Percentiles rank a stretch among this genome's conserved stretches.
phyloP scores from a whole-genome alignment of 2,329 filamentous ascomycete species.

The Atkinsonella hypoxylon region DNA sequence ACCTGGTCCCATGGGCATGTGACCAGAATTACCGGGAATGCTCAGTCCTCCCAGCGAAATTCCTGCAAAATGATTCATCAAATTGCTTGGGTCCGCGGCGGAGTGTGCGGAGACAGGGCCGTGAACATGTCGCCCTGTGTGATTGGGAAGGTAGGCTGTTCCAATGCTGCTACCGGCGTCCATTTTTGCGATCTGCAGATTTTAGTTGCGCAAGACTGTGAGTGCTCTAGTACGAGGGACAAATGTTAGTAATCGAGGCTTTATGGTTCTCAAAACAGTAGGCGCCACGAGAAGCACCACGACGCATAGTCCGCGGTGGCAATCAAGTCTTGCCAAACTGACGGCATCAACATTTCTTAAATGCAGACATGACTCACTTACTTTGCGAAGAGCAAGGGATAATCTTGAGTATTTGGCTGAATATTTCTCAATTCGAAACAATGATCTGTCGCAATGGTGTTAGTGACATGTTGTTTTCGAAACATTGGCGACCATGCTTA shows the following conservation, averaged over 20 bases:
- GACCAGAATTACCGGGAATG: constrained; percentile 18
- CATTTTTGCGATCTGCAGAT: constrained; percentile 19
- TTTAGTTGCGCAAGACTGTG: constrained; percentile 23
- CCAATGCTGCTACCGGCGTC: constrained; percentile 21
- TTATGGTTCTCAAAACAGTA: neutral
- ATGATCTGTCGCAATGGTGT: neutral
- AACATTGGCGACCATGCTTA: too few species aligned
- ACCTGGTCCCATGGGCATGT: constrained; percentile 21
- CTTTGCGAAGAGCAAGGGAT: constrained; percentile 21
- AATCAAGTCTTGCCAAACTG: neutral
- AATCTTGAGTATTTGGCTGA: constrained; percentile 15
- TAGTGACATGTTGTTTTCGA: neutral
- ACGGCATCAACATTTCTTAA: too few species aligned
- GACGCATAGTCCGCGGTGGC: neutral
- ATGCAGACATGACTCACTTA: neutral
- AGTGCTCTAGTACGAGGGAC: constrained; percentile 8
- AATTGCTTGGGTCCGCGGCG: constrained; percentile 17
- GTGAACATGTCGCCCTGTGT: constrained; percentile 17
- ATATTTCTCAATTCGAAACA: neutral
- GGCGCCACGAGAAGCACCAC: too few species aligned
- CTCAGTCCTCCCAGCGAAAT: constrained; percentile 25
- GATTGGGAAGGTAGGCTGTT: constrained; percentile 19
- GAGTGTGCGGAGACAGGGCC: constrained; percentile 18
- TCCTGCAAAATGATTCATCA: constrained; percentile 25
- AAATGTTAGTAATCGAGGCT: neutral